Conservation (phyloP, 202 grass and related monocot genomes). For the Carex sylvatica region DNA sequence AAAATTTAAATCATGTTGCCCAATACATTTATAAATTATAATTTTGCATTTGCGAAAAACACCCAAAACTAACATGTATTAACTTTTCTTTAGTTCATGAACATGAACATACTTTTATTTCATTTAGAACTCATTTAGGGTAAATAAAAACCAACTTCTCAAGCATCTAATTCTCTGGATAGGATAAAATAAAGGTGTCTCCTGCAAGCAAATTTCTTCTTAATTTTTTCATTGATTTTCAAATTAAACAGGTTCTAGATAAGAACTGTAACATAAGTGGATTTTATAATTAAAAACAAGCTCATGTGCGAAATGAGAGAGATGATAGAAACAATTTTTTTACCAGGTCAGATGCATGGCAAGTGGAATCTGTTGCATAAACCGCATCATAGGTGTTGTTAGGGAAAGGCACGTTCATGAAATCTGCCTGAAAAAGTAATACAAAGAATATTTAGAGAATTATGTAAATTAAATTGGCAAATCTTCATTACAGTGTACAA, state of each 20-base stretch:
- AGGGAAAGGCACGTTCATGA: conserved; percentile 89
- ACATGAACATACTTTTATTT: background rate
- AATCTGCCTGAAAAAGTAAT: conserved; percentile 69
- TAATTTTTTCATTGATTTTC: background rate
- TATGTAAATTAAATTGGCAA: background rate
- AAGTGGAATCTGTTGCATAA: conserved; percentile 95
- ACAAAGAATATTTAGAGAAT: conserved; percentile 8
- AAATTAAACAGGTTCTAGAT: background rate
- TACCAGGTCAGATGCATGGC: conserved; percentile 87
- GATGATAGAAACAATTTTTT: background rate
- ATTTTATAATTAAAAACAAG: background rate
- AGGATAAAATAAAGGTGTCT: background rate
- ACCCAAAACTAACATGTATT: background rate
- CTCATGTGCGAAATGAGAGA: background rate
- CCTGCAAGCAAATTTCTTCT: background rate
- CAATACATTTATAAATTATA: background rate
- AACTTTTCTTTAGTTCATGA: background rate
- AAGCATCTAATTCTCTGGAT: background rate
- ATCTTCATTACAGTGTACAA: background rate
- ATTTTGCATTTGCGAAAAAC: too few species aligned
- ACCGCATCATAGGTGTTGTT: conserved; percentile 69
- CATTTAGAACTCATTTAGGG: background rate
- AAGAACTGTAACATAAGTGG: background rate
- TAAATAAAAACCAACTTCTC: background rate
- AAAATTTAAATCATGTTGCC: background rate